Conservation (phyloP, 176 grass and related monocot genomes). For the Bolboschoenus planiculmis region DNA sequence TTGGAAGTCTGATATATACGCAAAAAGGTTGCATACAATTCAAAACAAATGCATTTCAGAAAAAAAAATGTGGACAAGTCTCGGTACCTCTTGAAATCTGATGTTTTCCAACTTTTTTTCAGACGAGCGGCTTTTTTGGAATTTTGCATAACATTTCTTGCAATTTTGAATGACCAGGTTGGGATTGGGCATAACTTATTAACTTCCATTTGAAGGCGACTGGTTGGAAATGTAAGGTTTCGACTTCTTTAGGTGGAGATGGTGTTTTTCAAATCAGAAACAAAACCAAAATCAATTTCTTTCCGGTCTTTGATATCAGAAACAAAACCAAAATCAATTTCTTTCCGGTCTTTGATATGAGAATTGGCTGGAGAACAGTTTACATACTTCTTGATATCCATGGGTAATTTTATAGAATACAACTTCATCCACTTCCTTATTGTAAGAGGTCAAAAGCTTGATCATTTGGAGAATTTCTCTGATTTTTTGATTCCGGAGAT, state of each 20-base stretch:
- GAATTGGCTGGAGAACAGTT: constrained; percentile 89
- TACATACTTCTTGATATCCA: constrained; percentile 92
- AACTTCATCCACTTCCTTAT: no score
- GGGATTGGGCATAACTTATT: constrained; percentile 90
- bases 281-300: constrained; percentile 71
- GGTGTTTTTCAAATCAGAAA: constrained; percentile 86
- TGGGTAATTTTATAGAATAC: constrained; percentile 38
- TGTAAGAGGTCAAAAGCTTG: no score
- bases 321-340: constrained; percentile 79
- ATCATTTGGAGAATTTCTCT: no score
- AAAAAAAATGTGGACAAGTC: not conserved
- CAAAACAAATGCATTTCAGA: not conserved
- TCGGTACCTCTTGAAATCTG: not conserved
- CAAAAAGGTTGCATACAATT: not conserved
- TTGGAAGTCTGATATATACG: no score
- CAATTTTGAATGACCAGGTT: constrained; percentile 33
- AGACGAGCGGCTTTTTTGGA: not conserved
- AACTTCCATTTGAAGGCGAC: constrained; percentile 65
- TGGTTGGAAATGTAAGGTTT: constrained; percentile 95
- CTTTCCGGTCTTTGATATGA: constrained; percentile 88
- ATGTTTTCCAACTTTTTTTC: not conserved
- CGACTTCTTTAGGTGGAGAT: constrained; percentile 82
- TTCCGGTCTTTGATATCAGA: constrained; percentile 76
- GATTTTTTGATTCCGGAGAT: no score
- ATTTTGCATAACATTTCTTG: not conserved